phyloP scores from a whole-genome alignment of 805 yeast genomes.

The Wickerhamiella sergipiensis region DNA sequence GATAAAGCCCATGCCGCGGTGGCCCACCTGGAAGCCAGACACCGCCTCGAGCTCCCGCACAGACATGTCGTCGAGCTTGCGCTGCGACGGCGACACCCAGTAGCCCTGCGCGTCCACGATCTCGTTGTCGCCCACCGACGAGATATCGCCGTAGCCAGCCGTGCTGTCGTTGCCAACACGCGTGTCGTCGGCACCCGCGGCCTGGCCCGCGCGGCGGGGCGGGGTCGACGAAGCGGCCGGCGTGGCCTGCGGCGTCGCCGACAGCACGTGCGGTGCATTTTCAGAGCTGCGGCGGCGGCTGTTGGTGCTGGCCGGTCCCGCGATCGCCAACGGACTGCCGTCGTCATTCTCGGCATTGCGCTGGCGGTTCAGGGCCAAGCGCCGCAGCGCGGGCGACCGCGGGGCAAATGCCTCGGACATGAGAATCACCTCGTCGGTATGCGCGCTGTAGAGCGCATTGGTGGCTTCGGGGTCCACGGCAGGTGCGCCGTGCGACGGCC shows the following conservation, averaged over 20 bases:
- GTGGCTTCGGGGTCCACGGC: background rate
- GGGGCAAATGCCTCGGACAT: conserved; percentile 63
- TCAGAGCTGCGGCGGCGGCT: background rate
- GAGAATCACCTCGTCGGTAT: conserved; percentile 54
- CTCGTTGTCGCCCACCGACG: background rate
- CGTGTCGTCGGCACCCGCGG: background rate
- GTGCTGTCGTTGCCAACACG: background rate
- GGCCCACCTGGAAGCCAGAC: conserved; percentile 58
- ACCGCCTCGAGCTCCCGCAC: conserved; percentile 53
- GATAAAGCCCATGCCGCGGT: conserved; percentile 61
- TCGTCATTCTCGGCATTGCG: background rate
- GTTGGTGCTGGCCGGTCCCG: background rate
- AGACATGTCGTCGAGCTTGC: conserved; percentile 44
- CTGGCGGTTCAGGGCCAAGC: background rate
- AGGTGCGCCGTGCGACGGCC: conserved; percentile 31
- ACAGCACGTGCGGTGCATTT: background rate
- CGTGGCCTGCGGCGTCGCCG: background rate
- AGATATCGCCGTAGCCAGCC: background rate
- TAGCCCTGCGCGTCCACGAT: conserved; percentile 54
- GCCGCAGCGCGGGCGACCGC: conserved; percentile 32
- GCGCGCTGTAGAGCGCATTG: conserved; percentile 26
- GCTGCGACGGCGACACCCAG: conserved; percentile 71
- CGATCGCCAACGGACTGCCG: background rate
- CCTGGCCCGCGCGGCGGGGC: background rate
- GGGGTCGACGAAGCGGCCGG: background rate